Conservation (phyloP, 371 early-diverging fungal species). For the Caulochytrium protostelioides region DNA sequence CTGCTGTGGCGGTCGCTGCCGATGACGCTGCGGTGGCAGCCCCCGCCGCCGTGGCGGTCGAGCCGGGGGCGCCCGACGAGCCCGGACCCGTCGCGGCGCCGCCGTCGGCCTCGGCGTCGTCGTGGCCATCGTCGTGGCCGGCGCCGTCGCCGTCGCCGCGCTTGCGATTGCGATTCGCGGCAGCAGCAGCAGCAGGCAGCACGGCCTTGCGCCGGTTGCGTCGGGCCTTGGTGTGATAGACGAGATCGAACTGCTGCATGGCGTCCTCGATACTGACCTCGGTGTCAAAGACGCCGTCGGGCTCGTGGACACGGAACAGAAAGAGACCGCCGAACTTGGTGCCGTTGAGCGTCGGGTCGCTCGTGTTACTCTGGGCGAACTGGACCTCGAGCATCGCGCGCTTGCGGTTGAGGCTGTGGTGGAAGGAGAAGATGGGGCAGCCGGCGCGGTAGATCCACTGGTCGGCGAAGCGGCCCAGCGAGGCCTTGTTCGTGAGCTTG, state of each 20-base stretch:
- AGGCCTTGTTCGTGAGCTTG: constrained; percentile 48
- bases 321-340: constrained; percentile 45
- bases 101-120: not conserved
- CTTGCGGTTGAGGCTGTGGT: constrained; percentile 68
- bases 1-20: too few relatives aligned
- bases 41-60: constrained; percentile 33
- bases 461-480: constrained; percentile 58
- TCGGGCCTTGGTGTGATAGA: constrained; percentile 89
- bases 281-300: constrained; percentile 82
- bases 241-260: constrained; percentile 58
- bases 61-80: not conserved
- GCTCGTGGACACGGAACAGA: constrained; percentile 76
- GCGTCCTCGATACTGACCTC: constrained; percentile 60
- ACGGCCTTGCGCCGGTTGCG: constrained; percentile 48
- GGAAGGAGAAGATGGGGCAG: constrained; percentile 60
- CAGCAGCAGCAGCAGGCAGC: too few relatives aligned
- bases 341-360: constrained; percentile 33
- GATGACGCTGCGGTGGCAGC: constrained; percentile 44
- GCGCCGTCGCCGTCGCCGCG: not conserved
- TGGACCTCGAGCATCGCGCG: constrained; percentile 79
- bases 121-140: not conserved
- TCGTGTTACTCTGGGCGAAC: constrained; percentile 61
- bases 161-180: too few relatives aligned
- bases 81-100: not conserved
- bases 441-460: constrained; percentile 80